Percentiles rank a stretch among this genome's conserved stretches.
Conservation (phyloP, 2,329 filamentous ascomycete species). For the Zymoseptoria ardabiliae region DNA sequence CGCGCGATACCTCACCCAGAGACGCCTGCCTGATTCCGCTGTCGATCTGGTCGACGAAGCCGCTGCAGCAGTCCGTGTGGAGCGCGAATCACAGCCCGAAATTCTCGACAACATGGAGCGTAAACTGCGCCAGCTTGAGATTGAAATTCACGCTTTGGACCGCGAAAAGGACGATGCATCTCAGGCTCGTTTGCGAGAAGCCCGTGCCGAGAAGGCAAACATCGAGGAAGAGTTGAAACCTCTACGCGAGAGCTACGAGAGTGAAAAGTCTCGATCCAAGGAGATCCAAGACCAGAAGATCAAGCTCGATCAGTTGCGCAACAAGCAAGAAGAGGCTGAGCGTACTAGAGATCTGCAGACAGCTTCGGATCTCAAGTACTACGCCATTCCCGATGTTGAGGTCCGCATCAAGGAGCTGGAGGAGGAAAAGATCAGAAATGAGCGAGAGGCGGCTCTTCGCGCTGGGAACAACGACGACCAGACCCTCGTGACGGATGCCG, state of each 20-base stretch:
- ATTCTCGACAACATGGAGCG: slow-evolving; percentile 91
- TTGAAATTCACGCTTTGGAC: slow-evolving; percentile 91
- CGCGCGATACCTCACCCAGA: slow-evolving; percentile 82
- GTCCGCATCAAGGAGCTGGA: slow-evolving; percentile 73
- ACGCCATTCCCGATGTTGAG: slow-evolving; percentile 90
- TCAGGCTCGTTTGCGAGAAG: slow-evolving; percentile 69
- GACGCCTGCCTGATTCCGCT: slow-evolving; percentile 88
- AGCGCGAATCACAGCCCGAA: slow-evolving; percentile 92
- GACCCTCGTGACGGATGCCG: slow-evolving; percentile 79
- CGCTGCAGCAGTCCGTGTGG: slow-evolving; percentile 90
- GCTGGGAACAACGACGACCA: slow-evolving; percentile 51
- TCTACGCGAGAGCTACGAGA: slow-evolving; percentile 90
- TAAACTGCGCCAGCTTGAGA: slow-evolving; percentile 81
- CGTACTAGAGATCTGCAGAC: slow-evolving; percentile 75
- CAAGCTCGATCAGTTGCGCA: slow-evolving; percentile 84
- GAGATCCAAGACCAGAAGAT: slow-evolving; percentile 64
- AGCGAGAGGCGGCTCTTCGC: slow-evolving; percentile 54
- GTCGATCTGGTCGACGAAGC: slow-evolving; percentile 96
- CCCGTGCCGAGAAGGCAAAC: slow-evolving; percentile 86
- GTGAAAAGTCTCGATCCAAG: slow-evolving; percentile 67
- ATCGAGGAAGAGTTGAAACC: slow-evolving; percentile 88
- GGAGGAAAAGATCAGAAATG: slow-evolving; percentile 69
- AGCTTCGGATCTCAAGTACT: slow-evolving; percentile 92
- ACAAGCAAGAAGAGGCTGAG: slow-evolving; percentile 89
- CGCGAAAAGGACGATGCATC: slow-evolving; percentile 94